Conservation (phyloP, 345 rosid species). For the Microthlaspi erraticum region DNA sequence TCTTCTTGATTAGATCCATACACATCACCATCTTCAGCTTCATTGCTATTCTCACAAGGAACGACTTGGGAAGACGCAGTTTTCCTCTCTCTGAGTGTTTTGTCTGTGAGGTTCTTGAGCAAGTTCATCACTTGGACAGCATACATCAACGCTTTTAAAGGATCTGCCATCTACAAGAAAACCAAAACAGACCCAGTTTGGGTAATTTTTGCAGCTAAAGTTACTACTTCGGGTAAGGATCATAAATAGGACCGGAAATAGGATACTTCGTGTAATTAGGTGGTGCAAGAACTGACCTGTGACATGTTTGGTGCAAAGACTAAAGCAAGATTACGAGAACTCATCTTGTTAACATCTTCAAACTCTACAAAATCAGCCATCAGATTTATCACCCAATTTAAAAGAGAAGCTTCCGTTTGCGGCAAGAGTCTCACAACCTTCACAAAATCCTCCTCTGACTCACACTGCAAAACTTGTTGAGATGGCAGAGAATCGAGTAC, state of each 20-base stretch:
- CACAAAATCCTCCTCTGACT: conserved; percentile 80
- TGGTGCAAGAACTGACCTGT: conserved; percentile 53
- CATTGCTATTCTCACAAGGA: conserved; percentile 53
- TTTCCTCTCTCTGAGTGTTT: conserved; percentile 66
- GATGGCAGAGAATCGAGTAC: conserved; percentile 77
- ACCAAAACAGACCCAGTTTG: neutral
- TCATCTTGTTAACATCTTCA: conserved; percentile 90
- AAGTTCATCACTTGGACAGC: conserved; percentile 96
- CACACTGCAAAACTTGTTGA: conserved; percentile 82
- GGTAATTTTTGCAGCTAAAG: too few relatives aligned
- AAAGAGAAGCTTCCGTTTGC: conserved; percentile 73
- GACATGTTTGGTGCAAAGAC: conserved; percentile 98
- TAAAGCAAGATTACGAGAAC: conserved; percentile 82
- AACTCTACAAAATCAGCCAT: conserved; percentile 84
- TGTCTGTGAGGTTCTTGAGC: conserved; percentile 67
- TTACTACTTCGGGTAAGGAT: too few relatives aligned
- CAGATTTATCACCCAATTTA: conserved; percentile 83
- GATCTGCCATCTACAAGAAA: conserved; percentile 84
- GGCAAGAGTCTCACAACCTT: conserved; percentile 75
- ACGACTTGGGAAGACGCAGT: conserved; percentile 40
- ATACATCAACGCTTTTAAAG: conserved; percentile 84
- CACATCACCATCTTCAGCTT: conserved; percentile 19
- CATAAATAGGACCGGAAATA: too few relatives aligned
- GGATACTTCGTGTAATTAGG: neutral
- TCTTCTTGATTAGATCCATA: conserved; percentile 21